Base-by-base conservation (phyloP, 169 alveolate species). In the Plasmodium gallinaceum region DNA sequence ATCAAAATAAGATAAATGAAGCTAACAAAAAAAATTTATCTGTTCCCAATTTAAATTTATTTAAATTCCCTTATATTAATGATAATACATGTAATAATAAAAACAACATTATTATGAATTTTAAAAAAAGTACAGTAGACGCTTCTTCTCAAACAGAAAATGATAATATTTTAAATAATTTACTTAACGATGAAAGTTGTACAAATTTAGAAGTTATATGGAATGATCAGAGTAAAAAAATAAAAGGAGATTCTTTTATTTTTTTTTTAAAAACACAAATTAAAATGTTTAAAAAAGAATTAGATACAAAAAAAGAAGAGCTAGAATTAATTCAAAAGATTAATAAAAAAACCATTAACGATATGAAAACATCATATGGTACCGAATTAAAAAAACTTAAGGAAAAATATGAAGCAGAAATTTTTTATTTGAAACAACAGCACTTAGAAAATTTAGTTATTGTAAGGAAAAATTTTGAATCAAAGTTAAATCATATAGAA, bases 401-500 rank as follows among this genome's bases (percentile, higher is more conserved):
- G 24, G 88, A 76, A 26, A 76, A 61, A 46, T 24, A 76, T 20
- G 58, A 76, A 46, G 66, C 74, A 5, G 60, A 76, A 24, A 76
- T 57, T 45, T 61, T 46, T 62, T 64, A 18, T 42, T 9, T 76
- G 45, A 76, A 76, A 64, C 61, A 76, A n/a, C 46, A 76, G 62
- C 64, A 76, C 5, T 62, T 76, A 39, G 88, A 76, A 62, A 66
- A 64, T 20, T 24, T 26, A 2, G 43, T 57, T 24, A 62, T n/a
- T 6, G 65, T 76, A 4, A 76, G 75, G 52, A 76, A 76, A 76
- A 65, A 76, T 26, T 76, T 61, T 18, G 88, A 76, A 66, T 10
- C 16, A 0, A 76, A 76, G 45, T 62, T 76, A 76, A 32, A 22
- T 57, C 54, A 76, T 52, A 45, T 76, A 48, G 88, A 76, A 18